Base-by-base conservation (phyloP, 805 yeast species). In the Cyberlindnera xishuangbannaensis region DNA sequence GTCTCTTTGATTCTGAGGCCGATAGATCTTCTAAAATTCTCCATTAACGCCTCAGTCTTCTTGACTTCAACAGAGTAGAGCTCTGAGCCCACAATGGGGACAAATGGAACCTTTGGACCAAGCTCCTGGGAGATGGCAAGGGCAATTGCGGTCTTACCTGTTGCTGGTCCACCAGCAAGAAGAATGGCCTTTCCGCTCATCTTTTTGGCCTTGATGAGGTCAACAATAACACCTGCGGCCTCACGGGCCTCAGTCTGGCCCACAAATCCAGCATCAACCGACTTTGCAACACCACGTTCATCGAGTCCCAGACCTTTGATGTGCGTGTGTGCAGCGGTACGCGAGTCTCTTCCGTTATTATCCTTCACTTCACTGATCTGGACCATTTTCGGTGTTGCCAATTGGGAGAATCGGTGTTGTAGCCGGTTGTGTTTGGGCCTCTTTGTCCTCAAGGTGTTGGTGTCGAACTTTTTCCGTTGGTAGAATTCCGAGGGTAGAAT, bases 101-200 rank as follows among this genome's bases (percentile, higher is more conserved):
- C 88, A 57, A 92, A 92, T 29, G 98, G 98, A 34, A 92, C 97
- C 55, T 90, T 87, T 25, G 95, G 92, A 5, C 98, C 98, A 49
- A 92, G 69, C 57, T 86, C 96, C 58, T 92, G 97, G 4, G 97
- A 85, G 36, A 92, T 78, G 2, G 97, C 98, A 50, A 92, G 69
- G 0, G 97, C 97, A 51, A 92, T 71, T 1, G 98, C 98, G 3
- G 98, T 92, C 58, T 92, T 92, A 55, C 98, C 98, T 6, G 97
- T 90, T 0, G 97, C 96, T 8, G 98, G 97, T 6, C 95, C 95
- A 33, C 98, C 98, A 1, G 98, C 97, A 34, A 92, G 69, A 40
- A 92, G 62, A 32, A 92, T 78, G n/a, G 96, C 97, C 53, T 90
- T 83, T 18, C 98, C 98, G 32, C 95, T 82, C 80, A 92, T 83